phyloP scores from a whole-genome alignment of 768 basidiomycete genomes.

The Coprinopsis sp. region DNA sequence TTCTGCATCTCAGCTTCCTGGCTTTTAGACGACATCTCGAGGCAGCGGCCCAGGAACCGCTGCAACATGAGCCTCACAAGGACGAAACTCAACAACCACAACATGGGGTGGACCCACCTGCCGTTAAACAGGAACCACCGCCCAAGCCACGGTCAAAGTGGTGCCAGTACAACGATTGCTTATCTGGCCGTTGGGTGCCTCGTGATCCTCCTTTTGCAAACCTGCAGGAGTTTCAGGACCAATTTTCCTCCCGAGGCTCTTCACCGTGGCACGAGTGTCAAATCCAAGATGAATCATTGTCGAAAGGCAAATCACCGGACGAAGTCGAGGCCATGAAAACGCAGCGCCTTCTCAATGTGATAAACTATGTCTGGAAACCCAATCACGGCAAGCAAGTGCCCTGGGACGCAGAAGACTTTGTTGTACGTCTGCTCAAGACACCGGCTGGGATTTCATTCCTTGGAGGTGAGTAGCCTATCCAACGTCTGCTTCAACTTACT shows the following conservation, averaged over 20 bases:
- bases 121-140: too few relatives aligned
- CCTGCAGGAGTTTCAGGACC: conserved; percentile 7
- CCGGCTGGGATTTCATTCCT: conserved; percentile 13
- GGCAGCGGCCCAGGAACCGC: too few relatives aligned
- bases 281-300: conserved; percentile 1
- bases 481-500: neutral
- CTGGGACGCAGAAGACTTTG: conserved; percentile 12
- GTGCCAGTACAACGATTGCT: conserved; percentile 9
- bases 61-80: too few relatives aligned
- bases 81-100: too few relatives aligned
- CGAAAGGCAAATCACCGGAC: conserved; percentile 2
- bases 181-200: conserved; percentile 8
- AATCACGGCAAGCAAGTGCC: conserved; percentile 6
- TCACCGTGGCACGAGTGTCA: neutral
- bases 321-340: conserved; percentile 2
- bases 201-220: conserved; percentile 8
- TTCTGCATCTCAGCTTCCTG: neutral
- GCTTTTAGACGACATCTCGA: neutral
- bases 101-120: too few relatives aligned
- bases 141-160: too few relatives aligned
- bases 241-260: neutral
- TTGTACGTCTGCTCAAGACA: conserved; percentile 12
- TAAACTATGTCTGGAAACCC: conserved; percentile 16
- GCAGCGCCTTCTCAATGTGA: conserved; percentile 8
- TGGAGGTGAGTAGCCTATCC: conserved; percentile 9